Evolutionary conservation across 768 basidiomycete species (phyloP).

Genomic region (Harrya chromipes): DNA sequence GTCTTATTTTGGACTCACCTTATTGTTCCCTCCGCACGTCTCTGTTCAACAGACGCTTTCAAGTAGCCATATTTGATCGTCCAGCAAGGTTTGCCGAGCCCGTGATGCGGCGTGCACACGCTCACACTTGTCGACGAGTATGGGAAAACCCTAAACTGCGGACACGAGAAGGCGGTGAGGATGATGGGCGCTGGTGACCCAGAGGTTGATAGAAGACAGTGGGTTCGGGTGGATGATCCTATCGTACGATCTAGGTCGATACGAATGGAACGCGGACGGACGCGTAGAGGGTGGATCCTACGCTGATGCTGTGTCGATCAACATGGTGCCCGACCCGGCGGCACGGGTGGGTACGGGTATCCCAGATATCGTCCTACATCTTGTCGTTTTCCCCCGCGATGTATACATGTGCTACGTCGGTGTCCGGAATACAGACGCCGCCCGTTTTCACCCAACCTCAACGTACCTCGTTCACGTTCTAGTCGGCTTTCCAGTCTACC

Average conservation of each 20-base stretch:
- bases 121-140: not conserved
- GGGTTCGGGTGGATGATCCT: not conserved
- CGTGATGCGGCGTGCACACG: not conserved
- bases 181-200: not conserved
- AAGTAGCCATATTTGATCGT: constrained; percentile 3
- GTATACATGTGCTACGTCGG: too few species aligned
- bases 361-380: too few species aligned
- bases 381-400: too few species aligned
- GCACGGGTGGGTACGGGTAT: too few species aligned
- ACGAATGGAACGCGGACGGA: not conserved
- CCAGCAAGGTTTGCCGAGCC: not conserved
- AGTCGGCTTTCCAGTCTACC: too few species aligned
- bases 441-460: too few species aligned
- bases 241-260: not conserved
- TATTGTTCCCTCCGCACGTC: constrained; percentile 4
- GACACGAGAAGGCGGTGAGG: not conserved
- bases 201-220: not conserved
- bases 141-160: not conserved
- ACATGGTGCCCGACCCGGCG: not conserved
- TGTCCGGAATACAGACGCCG: too few species aligned
- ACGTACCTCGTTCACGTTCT: too few species aligned
- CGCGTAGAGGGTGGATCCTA: not conserved
- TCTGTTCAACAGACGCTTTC: not conserved
- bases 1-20: not conserved
- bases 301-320: constrained; percentile 1